Evolutionary conservation across 225 moss, liverwort and hornwort species (phyloP), one percentile per base, ranked within the genome.

Genomic region (Takakia lepidozioides): DNA sequence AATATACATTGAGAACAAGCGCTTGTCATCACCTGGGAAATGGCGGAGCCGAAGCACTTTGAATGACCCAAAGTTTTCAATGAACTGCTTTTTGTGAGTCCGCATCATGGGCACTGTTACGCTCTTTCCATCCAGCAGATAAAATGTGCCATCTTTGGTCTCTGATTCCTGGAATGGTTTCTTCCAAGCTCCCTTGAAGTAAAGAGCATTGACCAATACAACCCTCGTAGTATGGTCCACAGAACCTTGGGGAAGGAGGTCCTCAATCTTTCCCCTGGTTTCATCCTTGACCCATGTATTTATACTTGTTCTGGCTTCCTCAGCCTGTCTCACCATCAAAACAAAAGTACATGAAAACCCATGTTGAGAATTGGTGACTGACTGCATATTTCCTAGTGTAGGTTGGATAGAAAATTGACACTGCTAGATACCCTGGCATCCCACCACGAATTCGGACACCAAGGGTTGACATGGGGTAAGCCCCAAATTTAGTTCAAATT

Each of bases 171-270:
- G 48, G 36, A 85, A 85, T 18, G 36, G 28, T 39, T 57, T 57
- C 15, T 51, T 41, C 85, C 85, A 85, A 1, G 24, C 32, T 14
- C 85, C 85, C 52, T 81, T 85, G 63, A 85, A 85, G 55, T 85
- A 85, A 2, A 85, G 62, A 29, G 81, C 76, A 52, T 85, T 85
- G 0, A 77, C 77, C 51, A 85, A 44, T 14, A 85, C 76, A 28
- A 85, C 38, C 11, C 49, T 52, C 1, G 85, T 77, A 16, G 4
- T n/a, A 10, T 25, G 21, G 32, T 46, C 26, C 28, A 85, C 38
- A 0, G 76, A 62, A 13, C 58, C 52, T 2, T 42, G 6, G n/a
- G 81, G 85, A 23, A 85, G 63, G 8, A 85, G 57, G 28, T 69
- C 49, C 45, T 74, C 32, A 48, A 85, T 74, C 56, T 70, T 81